phyloP scores from a whole-genome alignment of 2,329 filamentous ascomycete genomes.

The Penicillium aurantiogriseum region DNA sequence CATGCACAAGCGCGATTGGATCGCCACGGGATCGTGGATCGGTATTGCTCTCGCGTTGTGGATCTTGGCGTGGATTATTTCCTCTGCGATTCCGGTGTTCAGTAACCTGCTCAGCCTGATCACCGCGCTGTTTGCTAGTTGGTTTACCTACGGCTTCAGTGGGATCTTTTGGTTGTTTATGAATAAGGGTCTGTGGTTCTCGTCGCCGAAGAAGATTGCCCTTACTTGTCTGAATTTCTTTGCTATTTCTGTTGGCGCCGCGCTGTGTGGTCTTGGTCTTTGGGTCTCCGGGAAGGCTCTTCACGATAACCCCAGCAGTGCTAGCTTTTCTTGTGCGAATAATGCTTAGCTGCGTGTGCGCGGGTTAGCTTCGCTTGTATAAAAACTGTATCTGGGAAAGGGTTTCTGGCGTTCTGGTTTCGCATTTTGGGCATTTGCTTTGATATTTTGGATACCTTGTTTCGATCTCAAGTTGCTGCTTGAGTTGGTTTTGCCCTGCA shows the following conservation, averaged over 20 bases:
- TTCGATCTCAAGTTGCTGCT: neutral
- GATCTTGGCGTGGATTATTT: slow-evolving; percentile 65
- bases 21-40: slow-evolving; percentile 59
- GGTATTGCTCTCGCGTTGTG: slow-evolving; percentile 56
- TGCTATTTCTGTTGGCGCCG: slow-evolving; percentile 23
- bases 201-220: slow-evolving; percentile 31
- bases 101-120: slow-evolving; percentile 65
- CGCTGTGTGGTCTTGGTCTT: slow-evolving; percentile 35
- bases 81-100: slow-evolving; percentile 68
- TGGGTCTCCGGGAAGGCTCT: slow-evolving; percentile 38
- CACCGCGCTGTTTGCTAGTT: slow-evolving; percentile 62
- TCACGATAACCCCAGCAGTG: slow-evolving; percentile 31
- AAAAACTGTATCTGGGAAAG: neutral
- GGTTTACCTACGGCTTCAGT: slow-evolving; percentile 58
- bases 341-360: slow-evolving; percentile 20
- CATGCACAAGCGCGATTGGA: slow-evolving; percentile 51
- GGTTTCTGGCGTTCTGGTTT: neutral
- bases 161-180: slow-evolving; percentile 42
- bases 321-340: slow-evolving; percentile 35
- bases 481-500: neutral
- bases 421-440: neutral
- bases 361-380: neutral
- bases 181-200: slow-evolving; percentile 35
- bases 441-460: neutral
- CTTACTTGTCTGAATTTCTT: slow-evolving; percentile 29